A percentile compares a stretch with the other conserved stretches of the same genome.
phyloP scores from a whole-genome alignment of 768 basidiomycete species.

The Russula olivacea region DNA sequence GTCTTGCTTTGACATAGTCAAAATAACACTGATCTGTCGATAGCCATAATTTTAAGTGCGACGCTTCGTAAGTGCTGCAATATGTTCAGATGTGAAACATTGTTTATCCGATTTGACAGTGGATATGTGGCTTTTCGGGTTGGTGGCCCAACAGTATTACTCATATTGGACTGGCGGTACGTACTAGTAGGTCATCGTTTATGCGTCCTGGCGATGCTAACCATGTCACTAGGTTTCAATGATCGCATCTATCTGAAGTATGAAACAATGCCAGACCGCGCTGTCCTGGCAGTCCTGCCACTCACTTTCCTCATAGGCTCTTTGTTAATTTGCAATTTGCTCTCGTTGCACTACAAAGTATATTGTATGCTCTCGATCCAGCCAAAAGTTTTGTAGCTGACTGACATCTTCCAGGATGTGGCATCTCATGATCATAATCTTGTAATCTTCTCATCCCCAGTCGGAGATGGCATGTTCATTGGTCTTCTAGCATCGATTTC shows the following conservation, averaged over 20 bases:
- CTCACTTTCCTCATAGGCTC: neutral
- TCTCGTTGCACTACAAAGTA: neutral
- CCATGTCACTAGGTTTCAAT: neutral
- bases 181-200: neutral
- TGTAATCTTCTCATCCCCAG: neutral
- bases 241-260: conserved; percentile 1
- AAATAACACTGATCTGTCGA: neutral
- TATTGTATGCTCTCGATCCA: neutral
- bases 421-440: neutral
- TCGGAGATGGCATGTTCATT: neutral
- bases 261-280: too few species aligned
- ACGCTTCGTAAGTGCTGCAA: neutral
- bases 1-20: neutral
- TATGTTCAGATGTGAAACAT: too few species aligned
- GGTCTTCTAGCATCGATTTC: neutral
- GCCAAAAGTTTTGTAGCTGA: neutral
- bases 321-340: conserved; percentile 2
- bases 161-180: neutral
- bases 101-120: neutral
- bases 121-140: neutral
- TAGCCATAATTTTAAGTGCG: neutral
- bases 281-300: neutral
- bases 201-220: neutral
- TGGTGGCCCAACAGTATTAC: neutral
- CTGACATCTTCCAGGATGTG: neutral